These are phyloP conservation scores for Diaporthe sp. DNA, from an alignment of 2,329 filamentous ascomycete species.

Conservation along the genomic window DNA sequence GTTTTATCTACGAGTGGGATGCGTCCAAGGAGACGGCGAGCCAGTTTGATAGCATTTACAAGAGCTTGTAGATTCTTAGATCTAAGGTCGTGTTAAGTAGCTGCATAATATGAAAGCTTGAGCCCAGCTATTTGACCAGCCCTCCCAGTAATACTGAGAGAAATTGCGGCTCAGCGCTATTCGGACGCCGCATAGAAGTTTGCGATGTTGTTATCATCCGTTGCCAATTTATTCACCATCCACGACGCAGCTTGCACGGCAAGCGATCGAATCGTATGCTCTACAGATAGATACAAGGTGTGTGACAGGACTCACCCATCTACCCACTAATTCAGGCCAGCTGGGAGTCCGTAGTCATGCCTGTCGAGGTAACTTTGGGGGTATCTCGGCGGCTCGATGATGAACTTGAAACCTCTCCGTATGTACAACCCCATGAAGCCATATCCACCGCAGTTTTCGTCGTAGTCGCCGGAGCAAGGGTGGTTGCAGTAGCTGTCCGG, in stretches of 20 bases:
- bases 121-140: neutral
- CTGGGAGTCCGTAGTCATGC: neutral
- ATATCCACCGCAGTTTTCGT: constrained; percentile 16
- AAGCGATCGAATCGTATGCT: neutral
- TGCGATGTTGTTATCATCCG: too few species aligned
- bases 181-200: too few species aligned
- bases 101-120: neutral
- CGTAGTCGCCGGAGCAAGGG: constrained; percentile 4
- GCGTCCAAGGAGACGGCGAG: constrained; percentile 36
- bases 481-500: constrained; percentile 5
- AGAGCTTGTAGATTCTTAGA: constrained; percentile 8
- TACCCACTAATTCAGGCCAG: neutral
- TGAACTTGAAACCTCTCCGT: neutral
- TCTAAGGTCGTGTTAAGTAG: too few species aligned
- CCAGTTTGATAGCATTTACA: constrained; percentile 38
- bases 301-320: too few species aligned
- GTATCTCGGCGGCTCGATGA: neutral
- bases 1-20: constrained; percentile 41
- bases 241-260: neutral
- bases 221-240: too few species aligned
- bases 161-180: too few species aligned
- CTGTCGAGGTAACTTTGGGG: neutral
- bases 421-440: constrained; percentile 29
- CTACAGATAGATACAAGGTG: too few species aligned
- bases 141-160: neutral